Percentiles rank a stretch among this genome's conserved stretches.
Evolutionary conservation across 805 yeast genomes (phyloP).

Genomic region (Suhomyces tanzawaensis): DNA sequence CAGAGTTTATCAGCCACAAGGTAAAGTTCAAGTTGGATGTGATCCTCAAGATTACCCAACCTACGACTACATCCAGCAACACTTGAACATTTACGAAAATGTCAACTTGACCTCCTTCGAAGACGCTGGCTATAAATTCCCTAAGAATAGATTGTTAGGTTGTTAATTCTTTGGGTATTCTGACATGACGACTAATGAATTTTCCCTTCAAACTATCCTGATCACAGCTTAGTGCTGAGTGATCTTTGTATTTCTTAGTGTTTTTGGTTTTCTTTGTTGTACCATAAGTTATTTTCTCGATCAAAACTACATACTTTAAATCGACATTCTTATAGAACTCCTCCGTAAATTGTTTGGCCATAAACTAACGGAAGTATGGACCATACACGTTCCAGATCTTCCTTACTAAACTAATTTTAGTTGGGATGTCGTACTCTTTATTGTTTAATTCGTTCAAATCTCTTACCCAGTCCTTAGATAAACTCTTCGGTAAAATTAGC

Average conservation of each 20-base stretch:
- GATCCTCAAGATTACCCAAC: slow-evolving; percentile 90
- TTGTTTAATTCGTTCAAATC: slow-evolving; percentile 63
- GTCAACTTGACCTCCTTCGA: slow-evolving; percentile 73
- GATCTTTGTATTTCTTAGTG: too few species aligned
- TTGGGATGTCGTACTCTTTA: slow-evolving; percentile 29
- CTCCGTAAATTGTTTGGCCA: too few species aligned
- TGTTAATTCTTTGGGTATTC: too few species aligned
- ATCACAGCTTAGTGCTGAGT: too few species aligned
- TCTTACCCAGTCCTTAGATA: slow-evolving; percentile 54
- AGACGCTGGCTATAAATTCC: slow-evolving; percentile 57
- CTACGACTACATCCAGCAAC: slow-evolving; percentile 71
- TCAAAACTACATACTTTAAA: too few species aligned
- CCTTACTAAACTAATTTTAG: slow-evolving; percentile 47
- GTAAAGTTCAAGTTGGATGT: slow-evolving; percentile 62
- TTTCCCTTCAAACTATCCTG: too few species aligned
- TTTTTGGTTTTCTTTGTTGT: too few species aligned
- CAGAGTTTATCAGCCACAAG: slow-evolving; percentile 84
- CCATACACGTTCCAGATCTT: slow-evolving; percentile 66
- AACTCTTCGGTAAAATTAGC: slow-evolving; percentile 47
- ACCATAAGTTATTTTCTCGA: too few species aligned
- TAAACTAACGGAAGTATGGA: slow-evolving; percentile 27
- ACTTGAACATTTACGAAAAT: slow-evolving; percentile 65
- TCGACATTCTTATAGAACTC: too few species aligned
- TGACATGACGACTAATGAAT: too few species aligned
- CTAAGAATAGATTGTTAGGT: slow-evolving; percentile 7